Evolutionary conservation across 2,329 filamentous ascomycete genomes (phyloP), one percentile per base, ranked within the genome.

Genomic region (Gyromitra esculenta): DNA sequence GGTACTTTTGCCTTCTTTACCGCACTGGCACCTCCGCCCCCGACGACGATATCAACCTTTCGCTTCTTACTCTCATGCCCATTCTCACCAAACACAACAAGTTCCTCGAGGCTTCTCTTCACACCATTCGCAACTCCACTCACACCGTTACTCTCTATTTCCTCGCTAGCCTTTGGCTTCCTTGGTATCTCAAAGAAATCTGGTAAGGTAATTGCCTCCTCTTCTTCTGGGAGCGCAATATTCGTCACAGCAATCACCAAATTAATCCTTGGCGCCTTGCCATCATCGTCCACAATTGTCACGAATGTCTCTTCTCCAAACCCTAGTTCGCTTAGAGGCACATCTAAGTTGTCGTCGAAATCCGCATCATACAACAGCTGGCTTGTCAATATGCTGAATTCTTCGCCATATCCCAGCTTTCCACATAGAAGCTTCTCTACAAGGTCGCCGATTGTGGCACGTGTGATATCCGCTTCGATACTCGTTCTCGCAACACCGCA

Each of bases 351-450:
- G 73, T 96, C 92, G 3, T 93, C 93, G 81, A 97, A 89, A 72
- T 98, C 96, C 0, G 91, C 89, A 81, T 98, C 96, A 81, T 97
- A 98, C 54, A 98, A 87, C n/a, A 94, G 86, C 65, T 91, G 91
- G 8, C 88, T 86, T 73, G 89, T 93, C 81, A 88, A 91, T 74
- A 98, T 85, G 2, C 91, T 91, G 79, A 98, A 89, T 67, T 97
- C 94, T 74, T 94, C 90, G 4, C 90, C 89, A 81, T 96, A 97
- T 2, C 91, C 91, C 1, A 97, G 85, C 79, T 93, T 86, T 2
- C 85, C 80, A 79, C 89, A 89, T 59, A 97, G 85, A 54, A 97
- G 87, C 57, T 88, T 88, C 64, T 96, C 88, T 0, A 98, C 91
- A 1, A 99, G 83, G 80, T 97, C 90, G 45, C 90, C 87, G 6